phyloP scores from a whole-genome alignment of 2,329 filamentous ascomycete genomes.

The Microascus cirrosus region DNA sequence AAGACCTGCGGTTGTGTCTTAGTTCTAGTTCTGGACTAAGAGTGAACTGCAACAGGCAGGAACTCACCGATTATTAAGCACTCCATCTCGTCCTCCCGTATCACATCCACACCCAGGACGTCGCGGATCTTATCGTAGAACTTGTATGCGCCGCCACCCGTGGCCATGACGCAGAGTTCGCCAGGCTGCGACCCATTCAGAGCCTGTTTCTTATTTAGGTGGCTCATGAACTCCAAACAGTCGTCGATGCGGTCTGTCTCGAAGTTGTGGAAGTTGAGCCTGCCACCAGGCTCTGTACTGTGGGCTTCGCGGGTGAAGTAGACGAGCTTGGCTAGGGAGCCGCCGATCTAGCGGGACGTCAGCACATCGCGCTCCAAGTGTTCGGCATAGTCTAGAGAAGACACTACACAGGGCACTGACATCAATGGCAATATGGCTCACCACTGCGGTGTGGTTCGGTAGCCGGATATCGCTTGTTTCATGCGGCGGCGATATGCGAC shows the following conservation, averaged over 20 bases:
- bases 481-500: constrained; percentile 34
- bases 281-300: constrained; percentile 69
- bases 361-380: neutral
- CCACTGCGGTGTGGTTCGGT: constrained; percentile 86
- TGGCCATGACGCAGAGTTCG: constrained; percentile 87
- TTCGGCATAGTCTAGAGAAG: constrained; percentile 4
- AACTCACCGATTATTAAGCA: constrained; percentile 80
- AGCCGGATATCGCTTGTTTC: constrained; percentile 92
- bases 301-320: constrained; percentile 88
- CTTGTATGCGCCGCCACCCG: constrained; percentile 90
- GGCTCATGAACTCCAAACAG: constrained; percentile 83
- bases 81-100: constrained; percentile 96
- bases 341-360: constrained; percentile 60
- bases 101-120: constrained; percentile 73
- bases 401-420: constrained; percentile 38
- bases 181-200: constrained; percentile 61
- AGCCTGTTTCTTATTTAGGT: constrained; percentile 67
- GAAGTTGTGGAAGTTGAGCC: constrained; percentile 90
- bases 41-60: neutral
- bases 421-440: constrained; percentile 95
- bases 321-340: constrained; percentile 89
- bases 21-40: constrained; percentile 1
- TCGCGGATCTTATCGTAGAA: constrained; percentile 88
- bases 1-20: constrained; percentile 46
- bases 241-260: constrained; percentile 92